phyloP scores from a whole-genome alignment of 495 filamentous ascomycete genomes.

The Hyaloscypha bicolor region DNA sequence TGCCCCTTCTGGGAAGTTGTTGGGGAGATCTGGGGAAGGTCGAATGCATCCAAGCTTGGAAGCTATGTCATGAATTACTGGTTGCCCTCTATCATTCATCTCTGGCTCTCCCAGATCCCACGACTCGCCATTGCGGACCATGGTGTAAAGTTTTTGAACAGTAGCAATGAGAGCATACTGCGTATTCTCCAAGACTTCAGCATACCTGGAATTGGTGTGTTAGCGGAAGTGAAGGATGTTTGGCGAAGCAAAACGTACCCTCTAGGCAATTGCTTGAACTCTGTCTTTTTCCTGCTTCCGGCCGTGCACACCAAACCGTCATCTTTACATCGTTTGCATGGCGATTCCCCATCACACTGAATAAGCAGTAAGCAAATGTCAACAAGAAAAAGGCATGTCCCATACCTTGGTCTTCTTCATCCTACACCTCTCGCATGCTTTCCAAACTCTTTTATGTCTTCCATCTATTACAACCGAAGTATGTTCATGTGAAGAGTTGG shows the following conservation, averaged over 20 bases:
- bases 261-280: conserved; percentile 59
- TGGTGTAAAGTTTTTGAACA: conserved; percentile 59
- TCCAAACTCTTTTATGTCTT: conserved; percentile 67
- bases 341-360: conserved; percentile 67
- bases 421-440: conserved; percentile 70
- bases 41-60: conserved; percentile 59
- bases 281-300: conserved; percentile 59
- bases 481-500: conserved; percentile 40
- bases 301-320: conserved; percentile 60
- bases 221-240: not conserved
- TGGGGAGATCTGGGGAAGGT: conserved; percentile 57
- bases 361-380: conserved; percentile 51
- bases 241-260: conserved; percentile 39
- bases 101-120: conserved; percentile 60
- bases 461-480: conserved; percentile 43
- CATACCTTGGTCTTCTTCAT: conserved; percentile 73
- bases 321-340: conserved; percentile 68
- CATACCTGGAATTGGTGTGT: conserved; percentile 42
- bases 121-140: conserved; percentile 54
- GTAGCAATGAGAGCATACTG: conserved; percentile 58
- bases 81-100: conserved; percentile 57
- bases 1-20: conserved; percentile 56
- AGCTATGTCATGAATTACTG: conserved; percentile 59
- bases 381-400: not conserved
- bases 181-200: conserved; percentile 59